phyloP scores from a whole-genome alignment of 2,329 filamentous ascomycete genomes.

The Truncatella angustata region DNA sequence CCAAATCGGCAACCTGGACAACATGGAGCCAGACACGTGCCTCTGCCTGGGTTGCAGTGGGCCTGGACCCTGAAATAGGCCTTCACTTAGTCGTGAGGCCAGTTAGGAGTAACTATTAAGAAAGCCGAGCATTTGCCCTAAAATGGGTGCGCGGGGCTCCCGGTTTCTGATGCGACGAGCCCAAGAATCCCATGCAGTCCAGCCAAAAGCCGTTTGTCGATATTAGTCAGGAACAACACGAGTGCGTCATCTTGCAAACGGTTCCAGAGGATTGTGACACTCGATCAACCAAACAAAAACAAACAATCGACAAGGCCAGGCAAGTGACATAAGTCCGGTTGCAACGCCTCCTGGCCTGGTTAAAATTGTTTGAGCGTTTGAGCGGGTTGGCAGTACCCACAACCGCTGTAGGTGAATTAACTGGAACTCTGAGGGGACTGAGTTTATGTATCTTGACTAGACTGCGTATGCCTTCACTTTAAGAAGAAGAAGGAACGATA shows the following conservation, averaged over 20 bases:
- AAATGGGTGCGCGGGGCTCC: neutral
- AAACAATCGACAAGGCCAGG: neutral
- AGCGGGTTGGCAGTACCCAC: no score
- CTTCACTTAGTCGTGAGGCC: no score
- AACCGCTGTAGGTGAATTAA: no score
- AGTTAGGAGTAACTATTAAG: no score
- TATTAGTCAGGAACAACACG: constrained; percentile 2
- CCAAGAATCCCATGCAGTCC: neutral
- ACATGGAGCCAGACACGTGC: neutral
- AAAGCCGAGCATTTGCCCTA: no score
- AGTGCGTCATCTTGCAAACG: constrained; percentile 3
- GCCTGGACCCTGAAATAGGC: neutral
- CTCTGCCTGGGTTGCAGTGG: neutral
- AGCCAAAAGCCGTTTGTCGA: constrained; percentile 4
- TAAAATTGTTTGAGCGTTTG: no score
- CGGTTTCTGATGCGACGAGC: neutral
- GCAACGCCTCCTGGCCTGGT: no score
- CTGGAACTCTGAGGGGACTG: no score
- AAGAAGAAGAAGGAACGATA: no score
- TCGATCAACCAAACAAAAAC: no score
- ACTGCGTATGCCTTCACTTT: no score
- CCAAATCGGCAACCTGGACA: neutral
- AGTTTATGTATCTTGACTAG: no score
- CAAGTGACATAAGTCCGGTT: neutral
- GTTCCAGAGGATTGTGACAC: neutral